These are phyloP conservation scores for Nothophoma quercina DNA, from an alignment of 2,329 filamentous ascomycete species.

Conservation along the genomic window DNA sequence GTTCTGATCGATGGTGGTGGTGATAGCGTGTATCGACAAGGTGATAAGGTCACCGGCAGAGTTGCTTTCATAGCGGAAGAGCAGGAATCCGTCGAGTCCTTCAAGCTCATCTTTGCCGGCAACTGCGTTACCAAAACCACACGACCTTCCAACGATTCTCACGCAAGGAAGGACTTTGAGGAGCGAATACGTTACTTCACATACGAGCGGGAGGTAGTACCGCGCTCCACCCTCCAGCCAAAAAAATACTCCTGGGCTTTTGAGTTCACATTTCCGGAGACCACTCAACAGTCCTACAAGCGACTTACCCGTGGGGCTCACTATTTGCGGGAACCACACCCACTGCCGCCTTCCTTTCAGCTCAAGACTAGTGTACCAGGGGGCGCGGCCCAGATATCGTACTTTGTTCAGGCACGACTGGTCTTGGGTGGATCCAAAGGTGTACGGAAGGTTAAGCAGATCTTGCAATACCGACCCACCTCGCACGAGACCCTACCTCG, in stretches of 20 bases:
- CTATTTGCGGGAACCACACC: constrained; percentile 42
- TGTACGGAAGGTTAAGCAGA: constrained; percentile 29
- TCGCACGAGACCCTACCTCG: constrained; percentile 18
- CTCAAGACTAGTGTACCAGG: constrained; percentile 34
- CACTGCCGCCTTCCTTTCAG: constrained; percentile 44
- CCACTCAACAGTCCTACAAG: constrained; percentile 39
- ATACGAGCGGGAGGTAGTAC: constrained; percentile 33
- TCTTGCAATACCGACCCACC: constrained; percentile 38
- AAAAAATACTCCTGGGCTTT: constrained; percentile 46
- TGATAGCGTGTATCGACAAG: constrained; percentile 38
- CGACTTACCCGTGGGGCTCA: constrained; percentile 37
- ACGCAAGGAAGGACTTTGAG: constrained; percentile 33
- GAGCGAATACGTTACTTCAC: constrained; percentile 43
- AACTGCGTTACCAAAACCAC: constrained; percentile 44
- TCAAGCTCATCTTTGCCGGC: constrained; percentile 43
- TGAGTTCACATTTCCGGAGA: constrained; percentile 45
- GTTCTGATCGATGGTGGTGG: constrained; percentile 43
- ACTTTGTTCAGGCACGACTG: constrained; percentile 41
- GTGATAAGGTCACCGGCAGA: constrained; percentile 46
- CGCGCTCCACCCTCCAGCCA: constrained; percentile 25
- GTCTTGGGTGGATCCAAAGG: constrained; percentile 21
- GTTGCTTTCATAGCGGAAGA: constrained; percentile 38
- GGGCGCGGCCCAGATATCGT: constrained; percentile 41
- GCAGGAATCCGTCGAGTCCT: constrained; percentile 35
- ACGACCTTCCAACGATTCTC: constrained; percentile 26